phyloP scores from a whole-genome alignment of 2,329 filamentous ascomycete genomes.

The Fusarium algeriense region DNA sequence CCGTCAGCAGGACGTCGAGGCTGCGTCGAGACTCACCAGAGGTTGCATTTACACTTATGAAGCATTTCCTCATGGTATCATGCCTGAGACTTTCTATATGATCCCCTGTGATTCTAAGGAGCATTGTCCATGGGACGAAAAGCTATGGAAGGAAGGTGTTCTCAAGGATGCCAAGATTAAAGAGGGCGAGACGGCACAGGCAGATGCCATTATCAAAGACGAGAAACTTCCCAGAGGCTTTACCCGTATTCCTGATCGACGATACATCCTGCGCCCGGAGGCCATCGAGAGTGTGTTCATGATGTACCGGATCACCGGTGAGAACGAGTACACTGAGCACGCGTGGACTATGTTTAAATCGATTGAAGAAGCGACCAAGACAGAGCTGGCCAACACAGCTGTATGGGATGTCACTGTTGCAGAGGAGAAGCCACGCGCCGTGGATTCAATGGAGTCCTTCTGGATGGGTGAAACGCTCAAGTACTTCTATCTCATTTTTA shows the following conservation, averaged over 20 bases:
- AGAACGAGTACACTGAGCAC: conserved; percentile 59
- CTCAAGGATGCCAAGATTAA: conserved; percentile 41
- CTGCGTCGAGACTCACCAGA: conserved; percentile 60
- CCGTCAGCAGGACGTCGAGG: conserved; percentile 56
- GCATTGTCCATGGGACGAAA: conserved; percentile 55
- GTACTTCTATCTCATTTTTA: conserved; percentile 48
- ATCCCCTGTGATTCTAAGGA: conserved; percentile 53
- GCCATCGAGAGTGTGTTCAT: conserved; percentile 67
- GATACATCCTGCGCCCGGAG: conserved; percentile 66
- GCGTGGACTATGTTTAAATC: conserved; percentile 68
- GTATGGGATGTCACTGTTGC: conserved; percentile 56
- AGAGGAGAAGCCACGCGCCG: conserved; percentile 51
- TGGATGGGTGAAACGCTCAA: conserved; percentile 50
- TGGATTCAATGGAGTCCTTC: conserved; percentile 72
- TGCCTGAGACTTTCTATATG: conserved; percentile 64
- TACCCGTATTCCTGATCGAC: conserved; percentile 64
- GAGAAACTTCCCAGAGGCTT: conserved; percentile 68
- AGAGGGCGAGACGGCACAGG: conserved; percentile 37
- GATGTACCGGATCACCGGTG: conserved; percentile 65
- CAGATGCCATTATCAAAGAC: conserved; percentile 47
- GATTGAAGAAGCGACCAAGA: conserved; percentile 61
- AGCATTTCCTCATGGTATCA: conserved; percentile 62
- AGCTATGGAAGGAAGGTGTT: conserved; percentile 52
- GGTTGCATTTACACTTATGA: conserved; percentile 66
- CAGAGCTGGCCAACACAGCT: conserved; percentile 62